Evolutionary conservation across 345 rosid genomes (phyloP), one percentile per base, ranked within the genome.

Genomic region (Gossypium thurberi): DNA sequence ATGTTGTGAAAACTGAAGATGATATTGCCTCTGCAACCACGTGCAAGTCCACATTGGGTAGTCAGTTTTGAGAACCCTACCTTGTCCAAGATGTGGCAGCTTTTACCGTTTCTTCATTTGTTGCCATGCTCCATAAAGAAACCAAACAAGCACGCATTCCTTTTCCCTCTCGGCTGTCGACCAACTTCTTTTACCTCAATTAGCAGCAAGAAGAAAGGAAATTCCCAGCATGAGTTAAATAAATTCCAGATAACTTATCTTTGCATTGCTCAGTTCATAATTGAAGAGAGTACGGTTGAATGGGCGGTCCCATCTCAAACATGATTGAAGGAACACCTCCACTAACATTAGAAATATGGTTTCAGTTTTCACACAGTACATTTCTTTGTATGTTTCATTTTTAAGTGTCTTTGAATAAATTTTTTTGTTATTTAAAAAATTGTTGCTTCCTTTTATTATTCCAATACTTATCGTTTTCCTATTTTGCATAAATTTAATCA

Each of bases 301-400:
- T 5, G 40, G 40, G 7, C 25, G 72, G 61, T 51, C 59, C 17
- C 60, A 68, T 69, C 15, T 8, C 3, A n/a, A 10, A 17, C 47
- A 69, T 69, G 37, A 67, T 67, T 67, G 58, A 67, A 67, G 42
- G 48, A 37, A 40, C 47, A 43, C 40, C 40, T 37, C 67, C 66
- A 10, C 15, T 62, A 37, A 17, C 46, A 33, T 37, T 8, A 8
- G 14, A 47, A 67, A 46, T 42, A 63, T 63, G 25, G 21, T 10
- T 17, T 63, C 44, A 63, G 14, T 37, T 10, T 17, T 63, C 44
- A 40, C 1, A 40, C 8, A 21, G 28, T 18, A 18, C 51, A 18
- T 5, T 10, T 67, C 40, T 47, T 47, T 67, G 42, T 23, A 47
- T 12, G 20, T 23, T 67, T 67, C 21, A 47, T 10, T 66, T 42